Evolutionary conservation across 352 stramenopile genomes (phyloP).

Genomic region (Phytophthora rubi): DNA sequence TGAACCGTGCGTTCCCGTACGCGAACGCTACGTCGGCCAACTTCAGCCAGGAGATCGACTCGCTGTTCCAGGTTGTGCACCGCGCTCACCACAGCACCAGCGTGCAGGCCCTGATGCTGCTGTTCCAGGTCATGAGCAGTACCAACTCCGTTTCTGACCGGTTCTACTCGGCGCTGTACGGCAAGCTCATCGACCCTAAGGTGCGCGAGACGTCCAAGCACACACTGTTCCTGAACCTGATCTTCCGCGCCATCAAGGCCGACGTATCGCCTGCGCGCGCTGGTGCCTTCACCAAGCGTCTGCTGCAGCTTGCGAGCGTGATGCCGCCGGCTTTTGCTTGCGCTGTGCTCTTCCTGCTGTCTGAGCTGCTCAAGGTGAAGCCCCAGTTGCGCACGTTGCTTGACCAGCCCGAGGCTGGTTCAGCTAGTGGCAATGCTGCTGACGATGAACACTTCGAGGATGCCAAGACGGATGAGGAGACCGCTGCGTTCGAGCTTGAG

Average conservation of each 20-base stretch:
- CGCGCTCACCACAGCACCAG: constrained; percentile 91
- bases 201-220: constrained; percentile 93
- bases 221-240: constrained; percentile 98
- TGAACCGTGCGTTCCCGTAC: constrained; percentile 99
- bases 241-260: constrained; percentile 97
- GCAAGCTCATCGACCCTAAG: constrained; percentile 91
- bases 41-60: constrained; percentile 79
- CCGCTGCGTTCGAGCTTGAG: constrained; percentile 45
- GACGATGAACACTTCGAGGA: constrained; percentile 74
- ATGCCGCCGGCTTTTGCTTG: constrained; percentile 92
- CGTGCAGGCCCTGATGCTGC: constrained; percentile 97
- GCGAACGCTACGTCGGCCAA: constrained; percentile 71
- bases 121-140: constrained; percentile 92
- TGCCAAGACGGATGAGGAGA: constrained; percentile 41
- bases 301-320: constrained; percentile 84
- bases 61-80: constrained; percentile 84
- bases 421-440: constrained; percentile 1
- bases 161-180: constrained; percentile 98
- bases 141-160: constrained; percentile 92
- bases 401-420: constrained; percentile 62
- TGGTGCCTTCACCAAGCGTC: constrained; percentile 94
- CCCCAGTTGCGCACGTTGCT: constrained; percentile 73
- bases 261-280: constrained; percentile 89
- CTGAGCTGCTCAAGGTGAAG: constrained; percentile 92
- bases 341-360: constrained; percentile 95